These are phyloP conservation scores for Cyberlindnera misumaiensis DNA, from an alignment of 805 yeast genomes.

Conservation along the genomic window DNA sequence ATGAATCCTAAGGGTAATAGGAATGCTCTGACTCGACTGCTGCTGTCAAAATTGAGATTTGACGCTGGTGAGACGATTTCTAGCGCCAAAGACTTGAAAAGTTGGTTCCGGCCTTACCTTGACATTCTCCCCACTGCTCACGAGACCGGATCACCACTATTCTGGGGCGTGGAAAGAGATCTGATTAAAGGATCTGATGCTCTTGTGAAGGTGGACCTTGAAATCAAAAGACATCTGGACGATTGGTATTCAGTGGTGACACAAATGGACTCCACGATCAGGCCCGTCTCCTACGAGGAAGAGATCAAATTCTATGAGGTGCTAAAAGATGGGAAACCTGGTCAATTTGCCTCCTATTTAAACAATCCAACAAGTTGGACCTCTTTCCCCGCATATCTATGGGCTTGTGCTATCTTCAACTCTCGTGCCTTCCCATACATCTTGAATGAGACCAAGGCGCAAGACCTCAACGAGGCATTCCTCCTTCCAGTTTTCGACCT, in stretches of 20 bases:
- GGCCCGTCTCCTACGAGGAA: slow-evolving; percentile 16
- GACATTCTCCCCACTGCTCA: slow-evolving; percentile 38
- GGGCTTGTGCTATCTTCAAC: slow-evolving; percentile 66
- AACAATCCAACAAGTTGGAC: slow-evolving; percentile 43
- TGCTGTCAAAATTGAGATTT: slow-evolving; percentile 37
- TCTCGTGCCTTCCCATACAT: slow-evolving; percentile 80
- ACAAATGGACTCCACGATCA: slow-evolving; percentile 13
- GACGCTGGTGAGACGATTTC: slow-evolving; percentile 18
- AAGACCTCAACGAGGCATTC: slow-evolving; percentile 52
- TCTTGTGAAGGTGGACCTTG: slow-evolving; percentile 44
- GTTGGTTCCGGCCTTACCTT: slow-evolving; percentile 37
- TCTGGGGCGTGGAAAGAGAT: slow-evolving; percentile 52
- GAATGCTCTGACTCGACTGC: slow-evolving; percentile 25
- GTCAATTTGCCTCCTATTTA: slow-evolving; percentile 20
- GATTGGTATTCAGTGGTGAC: slow-evolving; percentile 47
- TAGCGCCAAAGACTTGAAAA: slow-evolving; percentile 8
- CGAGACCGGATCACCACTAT: slow-evolving; percentile 53
- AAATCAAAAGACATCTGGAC: slow-evolving; percentile 37
- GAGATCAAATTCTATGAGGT: slow-evolving; percentile 25
- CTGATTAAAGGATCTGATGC: slow-evolving; percentile 65
- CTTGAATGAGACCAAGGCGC: slow-evolving; percentile 31
- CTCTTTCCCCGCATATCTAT: slow-evolving; percentile 58
- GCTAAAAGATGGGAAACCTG: slow-evolving; percentile 17
- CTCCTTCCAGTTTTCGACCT: slow-evolving; percentile 74
- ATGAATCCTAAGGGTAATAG: slow-evolving; percentile 8